Evolutionary conservation across 768 basidiomycete genomes (phyloP).

Genomic region (Chalciporus chontae): DNA sequence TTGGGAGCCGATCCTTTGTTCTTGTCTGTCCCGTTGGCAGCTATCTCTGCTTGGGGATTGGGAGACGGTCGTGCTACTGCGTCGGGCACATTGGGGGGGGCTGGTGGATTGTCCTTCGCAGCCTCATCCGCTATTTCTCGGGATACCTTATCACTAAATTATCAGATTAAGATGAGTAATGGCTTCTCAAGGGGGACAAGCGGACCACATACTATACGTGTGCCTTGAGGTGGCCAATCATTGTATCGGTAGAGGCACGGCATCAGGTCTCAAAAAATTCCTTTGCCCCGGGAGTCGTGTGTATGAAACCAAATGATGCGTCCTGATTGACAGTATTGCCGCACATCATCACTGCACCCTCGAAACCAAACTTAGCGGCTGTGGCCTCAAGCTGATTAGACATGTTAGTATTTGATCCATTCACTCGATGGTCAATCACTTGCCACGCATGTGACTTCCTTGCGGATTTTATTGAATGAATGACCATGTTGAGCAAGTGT

Average conservation of each 20-base stretch:
- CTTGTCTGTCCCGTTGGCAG: no score
- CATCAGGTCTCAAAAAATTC: constrained; percentile 6
- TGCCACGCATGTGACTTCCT: neutral
- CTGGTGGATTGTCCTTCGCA: no score
- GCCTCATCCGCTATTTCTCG: no score
- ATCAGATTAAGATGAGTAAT: no score
- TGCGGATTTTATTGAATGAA: neutral
- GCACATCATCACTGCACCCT: constrained; percentile 4
- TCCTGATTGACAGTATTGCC: constrained; percentile 1
- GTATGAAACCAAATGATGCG: neutral
- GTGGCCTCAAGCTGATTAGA: neutral
- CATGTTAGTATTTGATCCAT: neutral
- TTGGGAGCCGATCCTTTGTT: no score
- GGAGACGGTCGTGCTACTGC: no score
- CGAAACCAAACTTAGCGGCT: neutral
- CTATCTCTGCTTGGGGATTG: no score
- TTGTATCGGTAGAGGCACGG: neutral
- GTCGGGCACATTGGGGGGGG: no score
- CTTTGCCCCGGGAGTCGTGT: neutral
- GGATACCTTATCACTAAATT: no score
- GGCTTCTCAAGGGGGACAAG: no score
- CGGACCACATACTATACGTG: constrained; percentile 5
- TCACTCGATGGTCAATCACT: neutral
- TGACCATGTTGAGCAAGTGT: neutral
- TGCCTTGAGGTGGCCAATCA: constrained; percentile 7